Conservation (phyloP, 2,329 filamentous ascomycete species). For the Stachybotrys echinatus region DNA sequence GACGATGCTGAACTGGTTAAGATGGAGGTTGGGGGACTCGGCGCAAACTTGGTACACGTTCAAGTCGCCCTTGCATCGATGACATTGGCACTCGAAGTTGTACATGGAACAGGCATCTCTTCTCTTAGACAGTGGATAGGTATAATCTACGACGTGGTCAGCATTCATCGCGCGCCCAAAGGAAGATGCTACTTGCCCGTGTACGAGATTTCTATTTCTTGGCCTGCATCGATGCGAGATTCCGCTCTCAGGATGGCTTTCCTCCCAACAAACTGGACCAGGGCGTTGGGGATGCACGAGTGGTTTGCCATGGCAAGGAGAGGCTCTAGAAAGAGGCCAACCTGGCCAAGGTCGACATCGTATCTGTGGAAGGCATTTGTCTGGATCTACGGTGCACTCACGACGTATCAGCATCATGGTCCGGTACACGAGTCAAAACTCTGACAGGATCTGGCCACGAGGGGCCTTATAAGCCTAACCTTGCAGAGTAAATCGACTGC, state of each 20-base stretch:
- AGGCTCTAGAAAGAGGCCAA: conserved; percentile 52
- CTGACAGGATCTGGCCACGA: no score
- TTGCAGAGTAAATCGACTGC: conserved; percentile 49
- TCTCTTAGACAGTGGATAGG: conserved; percentile 36
- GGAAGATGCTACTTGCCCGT: conserved; percentile 40
- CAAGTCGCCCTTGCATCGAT: conserved; percentile 43
- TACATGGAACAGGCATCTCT: conserved; percentile 40
- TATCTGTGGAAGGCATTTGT: conserved; percentile 57
- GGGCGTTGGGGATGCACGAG: conserved; percentile 55
- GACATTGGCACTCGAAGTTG: conserved; percentile 47
- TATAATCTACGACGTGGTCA: conserved; percentile 34
- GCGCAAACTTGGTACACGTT: conserved; percentile 49
- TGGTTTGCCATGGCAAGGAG: conserved; percentile 57
- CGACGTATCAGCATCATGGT: conserved; percentile 1
- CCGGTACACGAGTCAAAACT: no score
- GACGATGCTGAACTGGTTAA: conserved; percentile 41
- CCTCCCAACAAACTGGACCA: conserved; percentile 49
- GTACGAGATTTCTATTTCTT: conserved; percentile 59
- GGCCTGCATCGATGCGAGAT: conserved; percentile 39
- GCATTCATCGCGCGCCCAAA: neutral
- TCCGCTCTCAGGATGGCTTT: conserved; percentile 46
- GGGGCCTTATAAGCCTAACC: no score
- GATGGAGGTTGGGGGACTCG: conserved; percentile 29
- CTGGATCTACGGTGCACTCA: conserved; percentile 38
- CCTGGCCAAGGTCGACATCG: conserved; percentile 45